A percentile compares a stretch with the other conserved stretches of the same genome.
Evolutionary conservation across 2,329 filamentous ascomycete genomes (phyloP).

Genomic region (Mycosphaerella arachidis): DNA sequence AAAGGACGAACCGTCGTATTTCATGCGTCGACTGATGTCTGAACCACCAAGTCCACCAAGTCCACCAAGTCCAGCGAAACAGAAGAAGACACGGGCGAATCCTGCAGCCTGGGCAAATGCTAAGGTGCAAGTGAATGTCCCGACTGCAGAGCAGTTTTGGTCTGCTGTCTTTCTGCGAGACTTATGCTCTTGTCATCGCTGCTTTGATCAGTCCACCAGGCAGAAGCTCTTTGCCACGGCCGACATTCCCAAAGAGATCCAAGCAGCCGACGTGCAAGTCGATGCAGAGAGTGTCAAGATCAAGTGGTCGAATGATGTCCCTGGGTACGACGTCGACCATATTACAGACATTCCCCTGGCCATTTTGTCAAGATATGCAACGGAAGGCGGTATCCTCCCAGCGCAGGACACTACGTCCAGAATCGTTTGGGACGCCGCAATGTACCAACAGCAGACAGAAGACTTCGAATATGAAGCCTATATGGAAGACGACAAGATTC

Average conservation of each 20-base stretch:
- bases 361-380: background rate
- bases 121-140: background rate
- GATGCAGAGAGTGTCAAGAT: constrained; percentile 36
- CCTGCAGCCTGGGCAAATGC: background rate
- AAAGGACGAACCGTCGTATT: too few relatives aligned
- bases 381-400: background rate
- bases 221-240: constrained; percentile 62
- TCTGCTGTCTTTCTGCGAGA: constrained; percentile 48
- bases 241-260: constrained; percentile 55
- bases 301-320: constrained; percentile 57
- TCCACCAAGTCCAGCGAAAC: too few relatives aligned
- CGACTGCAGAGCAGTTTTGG: constrained; percentile 10
- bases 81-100: too few relatives aligned
- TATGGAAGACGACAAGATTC: constrained; percentile 55
- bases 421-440: constrained; percentile 41
- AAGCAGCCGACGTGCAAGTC: constrained; percentile 35
- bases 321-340: constrained; percentile 40
- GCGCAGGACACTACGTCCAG: background rate
- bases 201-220: constrained; percentile 55
- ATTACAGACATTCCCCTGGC: constrained; percentile 33
- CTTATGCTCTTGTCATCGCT: constrained; percentile 53
- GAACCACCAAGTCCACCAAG: too few relatives aligned
- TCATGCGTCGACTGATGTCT: too few relatives aligned
- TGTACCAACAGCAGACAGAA: constrained; percentile 47
- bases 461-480: constrained; percentile 68